Base-by-base conservation (phyloP, 192 early-diverging fungal genomes). In the Nowakowskiella sp. region DNA sequence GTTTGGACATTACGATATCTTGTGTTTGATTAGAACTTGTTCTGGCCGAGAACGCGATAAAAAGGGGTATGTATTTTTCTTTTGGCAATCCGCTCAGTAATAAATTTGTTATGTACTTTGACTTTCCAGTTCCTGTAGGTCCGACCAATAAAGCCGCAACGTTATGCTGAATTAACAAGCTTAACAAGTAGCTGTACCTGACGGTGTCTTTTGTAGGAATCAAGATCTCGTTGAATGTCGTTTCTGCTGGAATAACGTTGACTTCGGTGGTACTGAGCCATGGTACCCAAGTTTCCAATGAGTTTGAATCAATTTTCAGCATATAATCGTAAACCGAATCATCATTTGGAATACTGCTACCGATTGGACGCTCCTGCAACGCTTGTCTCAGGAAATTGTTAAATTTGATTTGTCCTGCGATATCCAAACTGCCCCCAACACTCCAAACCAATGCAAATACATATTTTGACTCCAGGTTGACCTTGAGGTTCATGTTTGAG, bases 141-240 rank as follows among this genome's bases (percentile, higher is more conserved):
- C 78, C 78, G 30, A 80, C 71, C 19, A 81, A 49, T 19, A 81
- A 55, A 39, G 74, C 62, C 22, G 73, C 58, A 33, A 65, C 65
- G 33, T 74, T 51, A 47, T 79, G 70, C 39, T 57, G 57, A n/a
- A 81, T 69, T 51, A 80, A 52, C 13, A 81, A 51, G 53, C 79
- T 72, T 66, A 77, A 73, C 10, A 81, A 46, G 50, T 81, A 81
- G 49, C 59, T 76, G 60, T 81, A 81, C 29, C 78, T 45, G 1
- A 76, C 69, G n/a, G 78, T 81, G 44, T 81, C 78, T 39, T 81
- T 81, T 21, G 78, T 81, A 6, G 76, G 70, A 28, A 81, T 76
- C 45, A 81, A 65, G 47, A 81, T 81, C 42, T 77, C 75, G 47
- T 73, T 80, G 57, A 77, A 81, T 22, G 76, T 71, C 1, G 76